A percentile compares a stretch with the other conserved stretches of the same genome.
phyloP scores from a whole-genome alignment of 495 filamentous ascomycete species.

The Hypoxylon cercidicola region DNA sequence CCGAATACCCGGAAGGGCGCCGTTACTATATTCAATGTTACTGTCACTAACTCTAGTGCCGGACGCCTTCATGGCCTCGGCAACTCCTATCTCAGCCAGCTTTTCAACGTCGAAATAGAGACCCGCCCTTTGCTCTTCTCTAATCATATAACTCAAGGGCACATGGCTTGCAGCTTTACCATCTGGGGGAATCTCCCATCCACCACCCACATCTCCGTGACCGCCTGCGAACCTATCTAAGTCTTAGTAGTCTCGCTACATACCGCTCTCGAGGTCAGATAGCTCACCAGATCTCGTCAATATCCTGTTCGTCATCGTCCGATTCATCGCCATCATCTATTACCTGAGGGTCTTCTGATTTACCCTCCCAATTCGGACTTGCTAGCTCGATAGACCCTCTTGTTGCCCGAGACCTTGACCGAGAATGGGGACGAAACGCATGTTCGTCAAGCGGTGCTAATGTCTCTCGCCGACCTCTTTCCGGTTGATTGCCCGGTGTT shows the following conservation, averaged over 20 bases:
- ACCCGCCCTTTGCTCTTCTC: slow-evolving; percentile 79
- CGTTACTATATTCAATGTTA: slow-evolving; percentile 17
- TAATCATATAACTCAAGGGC: slow-evolving; percentile 85
- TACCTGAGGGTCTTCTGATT: slow-evolving; percentile 13
- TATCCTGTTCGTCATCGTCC: slow-evolving; percentile 75
- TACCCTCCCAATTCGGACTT: slow-evolving; percentile 12
- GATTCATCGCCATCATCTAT: slow-evolving; percentile 57
- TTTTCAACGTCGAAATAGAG: slow-evolving; percentile 76
- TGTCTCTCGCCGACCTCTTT: slow-evolving; percentile 39
- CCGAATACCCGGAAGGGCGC: slow-evolving; percentile 49
- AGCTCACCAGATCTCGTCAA: slow-evolving; percentile 77
- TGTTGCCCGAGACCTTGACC: slow-evolving; percentile 40
- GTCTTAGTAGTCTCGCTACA: slow-evolving; percentile 1
- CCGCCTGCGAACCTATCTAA: slow-evolving; percentile 71
- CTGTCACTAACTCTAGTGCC: slow-evolving; percentile 10
- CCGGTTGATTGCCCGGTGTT: neutral
- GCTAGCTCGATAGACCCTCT: slow-evolving; percentile 27
- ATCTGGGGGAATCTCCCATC: slow-evolving; percentile 72
- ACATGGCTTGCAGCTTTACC: slow-evolving; percentile 75
- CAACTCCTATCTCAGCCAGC: slow-evolving; percentile 70
- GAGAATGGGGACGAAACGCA: slow-evolving; percentile 43
- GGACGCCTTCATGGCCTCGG: slow-evolving; percentile 51
- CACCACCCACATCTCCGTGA: slow-evolving; percentile 86
- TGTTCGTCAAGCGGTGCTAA: slow-evolving; percentile 36
- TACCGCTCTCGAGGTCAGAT: neutral